These are phyloP conservation scores for Staphylotrichum tortipilum DNA, from an alignment of 495 filamentous ascomycete genomes.

Conservation along the genomic window DNA sequence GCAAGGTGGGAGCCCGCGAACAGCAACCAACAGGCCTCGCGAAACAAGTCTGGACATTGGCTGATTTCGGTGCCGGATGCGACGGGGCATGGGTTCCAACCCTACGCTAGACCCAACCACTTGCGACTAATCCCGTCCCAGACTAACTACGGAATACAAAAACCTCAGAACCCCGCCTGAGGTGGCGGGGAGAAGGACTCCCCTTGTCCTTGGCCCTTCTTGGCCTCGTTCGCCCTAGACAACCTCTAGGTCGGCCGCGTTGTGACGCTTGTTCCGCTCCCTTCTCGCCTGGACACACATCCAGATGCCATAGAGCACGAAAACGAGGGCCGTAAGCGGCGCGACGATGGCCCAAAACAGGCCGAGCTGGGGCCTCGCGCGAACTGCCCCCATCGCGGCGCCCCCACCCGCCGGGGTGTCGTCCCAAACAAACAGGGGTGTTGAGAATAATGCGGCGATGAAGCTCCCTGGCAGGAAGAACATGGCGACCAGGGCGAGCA, in stretches of 20 bases:
- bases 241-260: background rate
- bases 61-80: no score
- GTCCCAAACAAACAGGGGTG: constrained; percentile 23
- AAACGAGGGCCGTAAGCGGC: constrained; percentile 18
- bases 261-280: constrained; percentile 6
- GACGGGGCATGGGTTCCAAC: no score
- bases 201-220: no score
- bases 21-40: background rate
- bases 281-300: constrained; percentile 16
- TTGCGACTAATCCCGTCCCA: background rate
- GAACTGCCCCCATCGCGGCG: constrained; percentile 12
- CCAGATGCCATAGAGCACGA: constrained; percentile 22
- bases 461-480: constrained; percentile 47
- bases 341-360: constrained; percentile 25
- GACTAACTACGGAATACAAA: no score
- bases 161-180: no score
- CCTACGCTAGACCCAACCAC: background rate
- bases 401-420: background rate
- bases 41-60: no score
- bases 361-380: constrained; percentile 19
- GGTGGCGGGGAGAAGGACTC: no score
- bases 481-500: constrained; percentile 47
- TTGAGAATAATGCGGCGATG: constrained; percentile 28
- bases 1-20: background rate
- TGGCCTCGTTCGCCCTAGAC: background rate